Base-by-base conservation (phyloP, 192 early-diverging fungal genomes). In the Entrophospora sp. region DNA sequence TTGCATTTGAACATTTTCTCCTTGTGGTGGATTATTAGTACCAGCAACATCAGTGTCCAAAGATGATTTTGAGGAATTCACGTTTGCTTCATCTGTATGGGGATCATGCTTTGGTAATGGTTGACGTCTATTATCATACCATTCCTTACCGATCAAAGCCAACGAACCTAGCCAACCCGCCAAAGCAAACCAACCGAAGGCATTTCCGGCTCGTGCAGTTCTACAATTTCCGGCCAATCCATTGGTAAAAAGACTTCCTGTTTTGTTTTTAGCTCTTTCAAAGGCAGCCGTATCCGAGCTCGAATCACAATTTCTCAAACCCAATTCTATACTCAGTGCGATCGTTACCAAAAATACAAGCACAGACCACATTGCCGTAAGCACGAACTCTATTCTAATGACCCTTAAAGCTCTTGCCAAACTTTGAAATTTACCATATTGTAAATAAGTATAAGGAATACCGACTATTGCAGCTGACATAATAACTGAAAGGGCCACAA, bases 151-250 rank as follows among this genome's bases (percentile, higher is more conserved):
- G 28, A 55, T 52, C 9, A 66, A 14, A 25, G 2, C 45, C 10
- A 66, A 16, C n/a, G 64, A 66, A 49, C 25, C 20, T 40, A 66
- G 13, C 64, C 64, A 66, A 22, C 36, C 46, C 7, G 18, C 22
- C 6, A 66, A n/a, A 28, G 49, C 49, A 42, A 66, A 55, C 64
- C 64, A 66, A 27, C 64, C 64, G 37, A 66, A 55, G 13, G 49
- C 64, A 37, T 5, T 28, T 10, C 49, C 42, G 12, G 64, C 64
- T 2, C 48, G 48, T 42, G 16, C 35, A 10, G 64, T 66, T 28
- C 35, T 53, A 42, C 64, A 66, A 30, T 12, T 28, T 27, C 35
- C 13, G 8, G 12, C 14, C 24, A 66, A 37, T 22, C 64, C 64
- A 8, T 36, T 55, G n/a, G 9, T 22, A 55, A 66, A 66, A 37